Evolutionary conservation across 106 monocot genomes (phyloP).

Genomic region (Dendrobium officinale): DNA sequence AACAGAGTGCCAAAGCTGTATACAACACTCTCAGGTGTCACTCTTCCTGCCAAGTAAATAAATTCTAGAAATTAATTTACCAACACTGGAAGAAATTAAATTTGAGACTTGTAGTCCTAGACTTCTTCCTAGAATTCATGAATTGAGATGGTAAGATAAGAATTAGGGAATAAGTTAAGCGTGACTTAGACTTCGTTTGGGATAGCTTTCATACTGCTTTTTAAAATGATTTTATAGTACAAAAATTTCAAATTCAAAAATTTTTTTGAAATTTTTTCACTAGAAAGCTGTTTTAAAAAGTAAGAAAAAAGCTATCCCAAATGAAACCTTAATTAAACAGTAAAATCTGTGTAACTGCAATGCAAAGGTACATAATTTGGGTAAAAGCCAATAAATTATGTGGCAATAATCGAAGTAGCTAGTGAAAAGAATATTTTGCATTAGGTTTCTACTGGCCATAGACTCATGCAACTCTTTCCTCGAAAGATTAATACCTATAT

Average conservation of each 20-base stretch:
- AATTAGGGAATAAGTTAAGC: not conserved
- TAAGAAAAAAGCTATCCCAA: no score
- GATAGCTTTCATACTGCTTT: no score
- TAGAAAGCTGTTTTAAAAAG: no score
- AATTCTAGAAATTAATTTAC: not conserved
- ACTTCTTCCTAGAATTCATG: not conserved
- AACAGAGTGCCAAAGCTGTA: conserved; percentile 75
- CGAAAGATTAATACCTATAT: no score
- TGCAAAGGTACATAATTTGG: not conserved
- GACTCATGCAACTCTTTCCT: not conserved
- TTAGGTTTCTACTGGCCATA: not conserved
- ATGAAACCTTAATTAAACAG: not conserved
- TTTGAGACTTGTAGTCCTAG: not conserved
- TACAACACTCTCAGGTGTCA: conserved; percentile 67
- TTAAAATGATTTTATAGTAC: no score
- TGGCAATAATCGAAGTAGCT: not conserved
- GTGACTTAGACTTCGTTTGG: no score
- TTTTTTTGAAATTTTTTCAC: no score
- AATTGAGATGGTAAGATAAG: not conserved
- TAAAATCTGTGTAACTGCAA: not conserved
- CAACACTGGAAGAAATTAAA: not conserved
- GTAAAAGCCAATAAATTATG: not conserved
- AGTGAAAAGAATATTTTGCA: not conserved
- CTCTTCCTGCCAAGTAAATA: conserved; percentile 39
- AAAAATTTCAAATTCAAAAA: no score